Percentiles rank a stretch among this genome's conserved stretches.
Evolutionary conservation across 306 rosid genomes (phyloP).

Genomic region (Pterocarpus macrocarpus): DNA sequence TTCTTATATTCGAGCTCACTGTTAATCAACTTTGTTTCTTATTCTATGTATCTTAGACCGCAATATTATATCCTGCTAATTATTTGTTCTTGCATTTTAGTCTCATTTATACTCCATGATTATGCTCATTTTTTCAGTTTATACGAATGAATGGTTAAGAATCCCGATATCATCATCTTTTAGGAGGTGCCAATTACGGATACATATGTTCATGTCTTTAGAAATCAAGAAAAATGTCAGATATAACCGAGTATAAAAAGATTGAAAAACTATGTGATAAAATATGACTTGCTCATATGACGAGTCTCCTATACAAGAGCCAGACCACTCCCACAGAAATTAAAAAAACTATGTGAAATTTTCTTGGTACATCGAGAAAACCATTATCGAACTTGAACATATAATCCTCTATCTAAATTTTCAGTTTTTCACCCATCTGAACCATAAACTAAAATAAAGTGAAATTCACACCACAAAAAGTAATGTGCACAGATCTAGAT

Average conservation of each 20-base stretch:
- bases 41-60: conserved; percentile 41
- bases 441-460: background rate
- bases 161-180: conserved; percentile 7
- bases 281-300: background rate
- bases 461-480: background rate
- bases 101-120: background rate
- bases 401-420: background rate
- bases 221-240: background rate
- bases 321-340: background rate
- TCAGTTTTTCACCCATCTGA: background rate
- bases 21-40: conserved; percentile 36
- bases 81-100: conserved; percentile 1
- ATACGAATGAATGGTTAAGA: conserved; percentile 5
- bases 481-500: background rate
- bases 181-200: background rate
- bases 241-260: background rate
- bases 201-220: background rate
- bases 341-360: too few species aligned
- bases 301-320: background rate
- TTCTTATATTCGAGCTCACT: conserved; percentile 35
- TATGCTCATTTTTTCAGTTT: conserved; percentile 5
- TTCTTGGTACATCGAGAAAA: background rate
- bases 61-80: conserved; percentile 20
- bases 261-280: too few species aligned
- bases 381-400: background rate